Evolutionary conservation across 1,139 yeast species (phyloP), one percentile per base, ranked within the genome.

Genomic region (Pichia sp.): DNA sequence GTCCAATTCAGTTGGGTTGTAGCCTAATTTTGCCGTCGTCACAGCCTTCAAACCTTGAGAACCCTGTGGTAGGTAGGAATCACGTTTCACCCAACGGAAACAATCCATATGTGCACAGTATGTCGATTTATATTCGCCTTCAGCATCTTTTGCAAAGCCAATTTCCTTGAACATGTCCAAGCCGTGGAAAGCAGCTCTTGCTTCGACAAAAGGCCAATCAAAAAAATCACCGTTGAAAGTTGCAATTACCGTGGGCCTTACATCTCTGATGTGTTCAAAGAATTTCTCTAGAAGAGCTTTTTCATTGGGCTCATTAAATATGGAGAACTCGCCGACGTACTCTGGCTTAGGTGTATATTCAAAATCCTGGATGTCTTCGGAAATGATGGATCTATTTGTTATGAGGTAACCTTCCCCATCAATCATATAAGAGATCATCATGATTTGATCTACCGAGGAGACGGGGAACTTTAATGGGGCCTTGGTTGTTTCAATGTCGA

Each of bases 381-480:
- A 83, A 39, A 95, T 91, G 60, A 95, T 89, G 61, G 91, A 97
- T 63, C 99, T 74, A 65, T 95, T 95, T 10, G 98, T 95, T 58
- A 95, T 95, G 39, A 95, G 73, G 64, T 73, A 95, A 43, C 99
- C 99, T 61, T 89, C 96, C 6, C 99, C 99, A 65, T 95, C 99
- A 55, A 95, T 90, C 99, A 95, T 95, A 69, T 95, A 95, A 2
- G 99, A 95, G 53, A 95, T 93, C 99, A 95, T 95, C 98, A 95
- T 95, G 45, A 95, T 79, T 68, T 89, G 96, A 71, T 95, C 99
- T n/a, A 87, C 75, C 21, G 86, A 75, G 4, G 97, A 80, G 64
- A 89, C 99, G 0, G 99, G 99, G 60, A 95, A 95, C 66, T 95
- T 95, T 54, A 95, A 76, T 1, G 99, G 98, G 18, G 95, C 90